Base-by-base conservation (phyloP, 345 rosid species). In the Hevea brasiliensis region DNA sequence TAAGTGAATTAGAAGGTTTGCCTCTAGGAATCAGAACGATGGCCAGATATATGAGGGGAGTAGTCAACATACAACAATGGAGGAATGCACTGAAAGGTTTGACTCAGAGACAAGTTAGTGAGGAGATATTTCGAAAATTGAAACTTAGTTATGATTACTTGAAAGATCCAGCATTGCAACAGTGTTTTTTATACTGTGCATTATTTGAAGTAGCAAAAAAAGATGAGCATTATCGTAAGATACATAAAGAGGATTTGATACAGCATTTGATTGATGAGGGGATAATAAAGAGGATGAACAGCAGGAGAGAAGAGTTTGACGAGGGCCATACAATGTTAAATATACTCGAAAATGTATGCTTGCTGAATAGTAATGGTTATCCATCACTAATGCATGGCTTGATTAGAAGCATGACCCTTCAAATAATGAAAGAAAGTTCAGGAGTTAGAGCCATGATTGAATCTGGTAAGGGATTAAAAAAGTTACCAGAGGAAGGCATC, bases 361-460 rank as follows among this genome's bases (percentile, higher is more conserved):
- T 76, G 55, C 37, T 82, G 27, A 81, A 79, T 61, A 41, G 14
- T 5, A 42, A 0, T 23, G 3, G 21, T 47, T 20, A 3, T 17
- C 59, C 23, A 44, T 51, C 58, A 62, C 75, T 56, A 62, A 77
- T 83, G 79, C 81, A 77, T 69, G 80, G 58, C 0, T 7, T 80
- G 32, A 60, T 70, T 3, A 80, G 77, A 61, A 76, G 67, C 17
- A 65, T 83, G 78, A 74, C 82, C 13, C n/a, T 7, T 55, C 32
- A 45, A 13, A 47, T 47, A 3, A 48, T 24, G 44, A n/a, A n/a
- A n/a, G n/a, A n/a, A n/a, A n/a, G n/a, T n/a, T n/a, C n/a, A n/a
- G n/a, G n/a, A n/a, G n/a, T n/a, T n/a, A n/a, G n/a, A n/a, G n/a
- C n/a, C n/a, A n/a, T n/a, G n/a, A n/a, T n/a, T n/a, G n/a, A n/a